Conservation (phyloP, 2,329 filamentous ascomycete genomes). For the Cytospora piceae region DNA sequence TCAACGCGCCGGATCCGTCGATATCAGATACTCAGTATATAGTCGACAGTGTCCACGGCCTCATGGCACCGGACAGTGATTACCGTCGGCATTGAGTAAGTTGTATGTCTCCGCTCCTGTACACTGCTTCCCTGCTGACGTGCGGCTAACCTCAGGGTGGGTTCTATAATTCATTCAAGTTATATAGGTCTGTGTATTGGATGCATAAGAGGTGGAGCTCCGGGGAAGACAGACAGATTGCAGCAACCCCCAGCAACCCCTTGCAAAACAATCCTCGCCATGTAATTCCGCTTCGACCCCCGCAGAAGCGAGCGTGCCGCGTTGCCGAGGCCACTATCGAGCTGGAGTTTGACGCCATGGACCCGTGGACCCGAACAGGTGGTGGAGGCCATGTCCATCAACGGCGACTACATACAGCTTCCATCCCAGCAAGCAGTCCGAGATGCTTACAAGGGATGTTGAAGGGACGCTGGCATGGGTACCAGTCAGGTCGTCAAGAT, state of each 20-base stretch:
- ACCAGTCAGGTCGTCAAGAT: neutral
- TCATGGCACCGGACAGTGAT: slow-evolving; percentile 32
- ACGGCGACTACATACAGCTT: slow-evolving; percentile 12
- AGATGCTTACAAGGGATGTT: neutral
- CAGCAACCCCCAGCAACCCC: too few relatives aligned
- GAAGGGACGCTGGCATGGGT: neutral
- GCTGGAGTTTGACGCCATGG: slow-evolving; percentile 32
- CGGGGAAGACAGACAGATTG: too few relatives aligned
- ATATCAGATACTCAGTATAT: slow-evolving; percentile 36
- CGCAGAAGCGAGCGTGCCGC: slow-evolving; percentile 33
- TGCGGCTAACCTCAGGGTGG: too few relatives aligned
- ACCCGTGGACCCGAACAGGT: neutral
- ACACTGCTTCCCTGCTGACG: too few relatives aligned
- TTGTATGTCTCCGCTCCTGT: too few relatives aligned
- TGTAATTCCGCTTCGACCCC: slow-evolving; percentile 36
- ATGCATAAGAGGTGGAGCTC: too few relatives aligned
- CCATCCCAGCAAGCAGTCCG: slow-evolving; percentile 1
- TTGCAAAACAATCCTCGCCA: slow-evolving; percentile 35
- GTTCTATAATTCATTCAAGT: too few relatives aligned
- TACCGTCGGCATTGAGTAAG: neutral
- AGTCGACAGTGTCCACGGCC: slow-evolving; percentile 32
- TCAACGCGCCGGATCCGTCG: slow-evolving; percentile 35
- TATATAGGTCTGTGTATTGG: too few relatives aligned
- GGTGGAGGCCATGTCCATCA: slow-evolving; percentile 12
- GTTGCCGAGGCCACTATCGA: slow-evolving; percentile 33